phyloP scores from a whole-genome alignment of 257 asterid species.

The Handroanthus guayacan region DNA sequence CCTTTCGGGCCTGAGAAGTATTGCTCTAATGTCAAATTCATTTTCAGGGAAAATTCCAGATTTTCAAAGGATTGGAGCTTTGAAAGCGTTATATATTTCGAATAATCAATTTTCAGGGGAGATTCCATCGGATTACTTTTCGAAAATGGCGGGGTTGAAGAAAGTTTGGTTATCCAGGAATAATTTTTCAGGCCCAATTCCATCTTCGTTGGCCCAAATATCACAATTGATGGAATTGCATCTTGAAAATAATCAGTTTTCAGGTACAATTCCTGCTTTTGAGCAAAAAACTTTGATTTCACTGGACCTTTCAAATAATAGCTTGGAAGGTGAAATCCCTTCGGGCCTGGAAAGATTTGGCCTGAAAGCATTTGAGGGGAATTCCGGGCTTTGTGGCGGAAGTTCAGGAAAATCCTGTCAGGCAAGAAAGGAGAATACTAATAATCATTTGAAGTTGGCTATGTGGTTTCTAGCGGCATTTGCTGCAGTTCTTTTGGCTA shows the following conservation, averaged over 20 bases:
- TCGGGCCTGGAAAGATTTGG: conserved; percentile 43
- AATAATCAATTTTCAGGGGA: conserved; percentile 73
- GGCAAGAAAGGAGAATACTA: background rate
- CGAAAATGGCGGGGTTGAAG: conserved; percentile 59
- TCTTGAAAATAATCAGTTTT: conserved; percentile 65
- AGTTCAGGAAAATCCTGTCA: conserved; percentile 13
- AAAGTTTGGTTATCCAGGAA: conserved; percentile 76
- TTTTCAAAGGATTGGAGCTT: conserved; percentile 52
- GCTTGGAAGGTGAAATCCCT: conserved; percentile 73
- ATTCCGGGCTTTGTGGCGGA: conserved; percentile 67
- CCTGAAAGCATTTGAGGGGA: conserved; percentile 53
- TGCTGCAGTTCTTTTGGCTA: conserved; percentile 33
- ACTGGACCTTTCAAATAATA: conserved; percentile 61
- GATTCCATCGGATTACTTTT: conserved; percentile 64
- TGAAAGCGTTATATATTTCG: conserved; percentile 63
- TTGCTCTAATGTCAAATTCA: conserved; percentile 51
- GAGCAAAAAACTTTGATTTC: conserved; percentile 44
- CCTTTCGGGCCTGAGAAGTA: conserved; percentile 57
- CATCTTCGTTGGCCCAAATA: conserved; percentile 51
- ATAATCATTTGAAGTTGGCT: background rate
- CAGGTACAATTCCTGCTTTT: conserved; percentile 65
- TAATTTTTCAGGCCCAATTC: conserved; percentile 64
- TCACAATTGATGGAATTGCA: conserved; percentile 61
- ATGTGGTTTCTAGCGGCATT: conserved; percentile 38
- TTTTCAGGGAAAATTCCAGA: conserved; percentile 84